Percentiles rank a stretch among this genome's conserved stretches.
Conservation (phyloP, 208 protist species). For the Acanthamoeba divionensis region DNA sequence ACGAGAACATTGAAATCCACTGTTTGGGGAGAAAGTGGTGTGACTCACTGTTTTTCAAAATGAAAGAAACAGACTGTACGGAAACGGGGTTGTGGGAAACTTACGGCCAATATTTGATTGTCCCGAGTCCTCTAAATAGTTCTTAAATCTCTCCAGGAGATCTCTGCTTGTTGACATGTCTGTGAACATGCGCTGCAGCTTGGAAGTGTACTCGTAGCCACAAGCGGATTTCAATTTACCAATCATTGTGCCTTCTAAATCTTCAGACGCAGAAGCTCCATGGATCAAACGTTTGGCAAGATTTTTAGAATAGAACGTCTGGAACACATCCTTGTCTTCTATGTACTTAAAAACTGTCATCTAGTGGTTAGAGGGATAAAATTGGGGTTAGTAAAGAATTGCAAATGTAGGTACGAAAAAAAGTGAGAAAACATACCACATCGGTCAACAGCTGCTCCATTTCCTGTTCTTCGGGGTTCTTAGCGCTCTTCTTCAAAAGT, state of each 20-base stretch:
- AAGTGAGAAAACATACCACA: conserved; percentile 52
- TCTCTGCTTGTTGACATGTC: conserved; percentile 76
- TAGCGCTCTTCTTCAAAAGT: conserved; percentile 77
- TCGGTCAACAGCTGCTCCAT: conserved; percentile 75
- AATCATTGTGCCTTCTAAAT: conserved; percentile 81
- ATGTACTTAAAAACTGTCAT: conserved; percentile 82
- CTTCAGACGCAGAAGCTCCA: conserved; percentile 71
- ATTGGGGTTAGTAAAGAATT: background rate
- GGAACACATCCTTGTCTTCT: conserved; percentile 87
- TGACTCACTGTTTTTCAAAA: background rate
- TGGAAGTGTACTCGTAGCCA: conserved; percentile 81
- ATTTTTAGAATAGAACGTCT: conserved; percentile 82
- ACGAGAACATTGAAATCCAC: conserved; percentile 74
- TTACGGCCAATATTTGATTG: conserved; percentile 1
- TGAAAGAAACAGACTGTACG: background rate
- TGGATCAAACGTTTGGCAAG: conserved; percentile 81
- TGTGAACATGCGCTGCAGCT: conserved; percentile 85
- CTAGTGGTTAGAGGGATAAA: background rate
- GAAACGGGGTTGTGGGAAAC: background rate
- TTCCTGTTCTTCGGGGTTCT: conserved; percentile 73
- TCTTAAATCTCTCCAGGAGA: conserved; percentile 64
- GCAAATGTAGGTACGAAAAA: background rate
- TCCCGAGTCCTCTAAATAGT: conserved; percentile 31
- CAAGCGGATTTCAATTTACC: conserved; percentile 76
- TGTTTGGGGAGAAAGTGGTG: background rate